Evolutionary conservation across 2,329 filamentous ascomycete species (phyloP), one percentile per base, ranked within the genome.

Genomic region (Botryotinia globosa): DNA sequence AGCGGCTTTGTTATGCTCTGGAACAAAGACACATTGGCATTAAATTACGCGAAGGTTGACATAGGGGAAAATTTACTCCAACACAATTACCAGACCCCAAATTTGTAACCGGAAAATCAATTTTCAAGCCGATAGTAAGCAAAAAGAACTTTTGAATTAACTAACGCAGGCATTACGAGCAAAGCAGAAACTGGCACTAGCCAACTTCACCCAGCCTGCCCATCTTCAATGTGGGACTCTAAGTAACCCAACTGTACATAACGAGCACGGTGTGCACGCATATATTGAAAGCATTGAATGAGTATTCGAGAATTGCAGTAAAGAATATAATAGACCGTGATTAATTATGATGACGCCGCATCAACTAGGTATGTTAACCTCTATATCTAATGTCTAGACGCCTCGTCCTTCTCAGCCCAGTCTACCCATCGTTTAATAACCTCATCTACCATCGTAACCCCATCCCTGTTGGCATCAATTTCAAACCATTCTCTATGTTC

Each of bases 401-500:
- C 65, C 48, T 67, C 65, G 29, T 67, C 71, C 63, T 63, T 75
- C 72, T 79, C 78, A 8, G 73, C 77, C 94, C 94, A 98, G 18
- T 88, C 88, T 14, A 94, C 90, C 96, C 96, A 99, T 76, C 94
- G 84, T 79, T 90, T 88, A 58, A 97, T 90, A 73, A 94, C 89
- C 76, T 92, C 89, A 82, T 93, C 90, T 16, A 93, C 88, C 39
- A 80, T 86, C 74, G 86, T 88, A 4, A 98, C 86, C 0, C 91
- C 92, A 42, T 90, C 86, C 75, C 90, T 87, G 34, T 85, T 90
- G 0, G 93, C 92, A 74, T 93, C 89, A 1, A 98, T 90, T 83
- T 97, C 92, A 81, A 99, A 99, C 95, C 95, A 99, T 83, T 99
- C 96, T 69, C 91, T 86, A 82, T 99, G 96, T 78, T 94, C 91